Conservation (phyloP, 176 grass and related monocot species). For the Cenchrus americanus region DNA sequence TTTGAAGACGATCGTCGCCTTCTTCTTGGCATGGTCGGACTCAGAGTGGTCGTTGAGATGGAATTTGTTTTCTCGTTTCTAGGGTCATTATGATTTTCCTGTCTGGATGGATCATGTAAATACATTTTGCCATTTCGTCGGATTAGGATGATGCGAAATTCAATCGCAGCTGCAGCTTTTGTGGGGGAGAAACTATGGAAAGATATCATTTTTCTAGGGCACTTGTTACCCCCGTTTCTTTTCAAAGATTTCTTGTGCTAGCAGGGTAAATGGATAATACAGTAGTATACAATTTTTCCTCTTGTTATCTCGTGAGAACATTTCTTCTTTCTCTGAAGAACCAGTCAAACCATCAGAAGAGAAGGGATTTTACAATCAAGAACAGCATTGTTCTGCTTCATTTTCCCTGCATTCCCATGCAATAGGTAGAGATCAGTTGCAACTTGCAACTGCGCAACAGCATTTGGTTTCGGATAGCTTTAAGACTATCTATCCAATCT, state of each 20-base stretch:
- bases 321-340: background rate
- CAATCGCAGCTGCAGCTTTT: background rate
- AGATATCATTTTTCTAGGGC: background rate
- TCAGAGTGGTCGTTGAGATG: background rate
- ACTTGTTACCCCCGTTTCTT: background rate
- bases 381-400: background rate
- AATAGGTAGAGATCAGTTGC: background rate
- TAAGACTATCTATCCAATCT: background rate
- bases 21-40: background rate
- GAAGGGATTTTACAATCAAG: background rate
- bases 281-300: background rate
- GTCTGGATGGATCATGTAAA: conserved; percentile 27
- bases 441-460: background rate
- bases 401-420: background rate
- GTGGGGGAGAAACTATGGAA: background rate
- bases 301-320: background rate
- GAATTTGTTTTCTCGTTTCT: background rate
- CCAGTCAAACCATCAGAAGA: background rate
- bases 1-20: background rate
- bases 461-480: background rate
- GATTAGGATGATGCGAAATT: background rate
- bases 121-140: background rate
- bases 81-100: background rate
- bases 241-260: background rate
- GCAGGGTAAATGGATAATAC: too few relatives aligned